Percentiles rank a stretch among this genome's conserved stretches.
These are phyloP conservation scores for Ceriops decandra DNA, from an alignment of 345 rosid species.

Conservation along the genomic window DNA sequence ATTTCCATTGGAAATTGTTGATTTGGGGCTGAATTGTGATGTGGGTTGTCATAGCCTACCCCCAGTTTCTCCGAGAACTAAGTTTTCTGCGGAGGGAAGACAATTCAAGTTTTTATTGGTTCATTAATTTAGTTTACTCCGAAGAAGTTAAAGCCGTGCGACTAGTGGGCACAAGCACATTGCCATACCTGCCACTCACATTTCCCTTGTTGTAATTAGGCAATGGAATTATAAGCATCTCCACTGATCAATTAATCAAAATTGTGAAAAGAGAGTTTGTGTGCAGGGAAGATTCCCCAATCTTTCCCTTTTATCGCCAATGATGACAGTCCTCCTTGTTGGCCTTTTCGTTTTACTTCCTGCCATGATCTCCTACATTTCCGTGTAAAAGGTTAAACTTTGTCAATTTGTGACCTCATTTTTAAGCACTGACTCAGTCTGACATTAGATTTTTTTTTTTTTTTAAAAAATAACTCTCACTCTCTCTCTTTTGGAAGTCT, in stretches of 20 bases:
- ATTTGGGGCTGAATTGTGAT: constrained; percentile 15
- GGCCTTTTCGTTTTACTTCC: constrained; percentile 24
- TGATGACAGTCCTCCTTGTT: constrained; percentile 40
- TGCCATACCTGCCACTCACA: neutral
- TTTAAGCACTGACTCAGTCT: constrained; percentile 30
- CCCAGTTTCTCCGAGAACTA: neutral
- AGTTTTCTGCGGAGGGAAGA: neutral
- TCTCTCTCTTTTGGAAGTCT: neutral
- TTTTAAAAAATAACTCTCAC: neutral
- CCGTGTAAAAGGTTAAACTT: constrained; percentile 47
- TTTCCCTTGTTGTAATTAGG: constrained; percentile 19
- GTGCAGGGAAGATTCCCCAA: constrained; percentile 36
- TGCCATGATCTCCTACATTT: constrained; percentile 48
- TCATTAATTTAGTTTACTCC: neutral
- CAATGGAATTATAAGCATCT: neutral
- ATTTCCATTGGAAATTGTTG: neutral
- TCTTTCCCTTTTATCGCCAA: constrained; percentile 24
- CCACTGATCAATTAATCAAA: constrained; percentile 14
- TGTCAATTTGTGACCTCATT: constrained; percentile 44
- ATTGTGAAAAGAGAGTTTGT: constrained; percentile 5
- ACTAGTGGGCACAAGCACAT: neutral
- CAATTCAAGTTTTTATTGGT: neutral
- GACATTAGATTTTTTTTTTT: constrained; percentile 8
- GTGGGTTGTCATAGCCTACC: constrained; percentile 8
- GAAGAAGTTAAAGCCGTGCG: constrained; percentile 23